Evolutionary conservation across 306 rosid species (phyloP).

Genomic region (Macrotyloma uniflorum): DNA sequence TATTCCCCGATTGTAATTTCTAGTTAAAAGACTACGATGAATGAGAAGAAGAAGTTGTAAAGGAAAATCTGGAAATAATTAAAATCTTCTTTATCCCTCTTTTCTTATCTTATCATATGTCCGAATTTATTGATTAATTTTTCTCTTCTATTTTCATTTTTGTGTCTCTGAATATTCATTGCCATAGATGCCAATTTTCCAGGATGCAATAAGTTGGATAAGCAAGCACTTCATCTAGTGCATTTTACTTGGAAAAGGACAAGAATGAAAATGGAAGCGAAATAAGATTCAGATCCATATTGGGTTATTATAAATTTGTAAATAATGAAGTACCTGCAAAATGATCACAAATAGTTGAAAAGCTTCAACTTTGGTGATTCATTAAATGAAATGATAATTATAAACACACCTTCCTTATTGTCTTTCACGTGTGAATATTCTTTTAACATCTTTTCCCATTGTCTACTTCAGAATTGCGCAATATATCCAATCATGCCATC

Average conservation of each 20-base stretch:
- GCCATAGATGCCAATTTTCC: background rate
- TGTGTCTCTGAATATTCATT: no score
- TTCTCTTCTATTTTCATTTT: no score
- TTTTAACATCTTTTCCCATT: constrained; percentile 4
- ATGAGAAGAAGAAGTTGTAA: background rate
- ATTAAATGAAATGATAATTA: constrained; percentile 28
- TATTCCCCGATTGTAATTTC: background rate
- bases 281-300: constrained; percentile 30
- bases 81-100: no score
- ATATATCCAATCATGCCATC: constrained; percentile 37
- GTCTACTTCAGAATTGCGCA: constrained; percentile 37
- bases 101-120: no score
- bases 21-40: background rate
- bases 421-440: constrained; percentile 51
- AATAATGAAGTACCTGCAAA: constrained; percentile 28
- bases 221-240: background rate
- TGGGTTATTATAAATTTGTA: background rate
- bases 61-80: background rate
- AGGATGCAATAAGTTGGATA: background rate
- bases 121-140: no score
- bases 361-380: constrained; percentile 22
- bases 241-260: constrained; percentile 26
- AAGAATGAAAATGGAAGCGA: background rate
- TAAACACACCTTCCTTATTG: constrained; percentile 31
- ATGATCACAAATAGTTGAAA: constrained; percentile 30